Base-by-base conservation (phyloP, 2,329 filamentous ascomycete species). In the Beauveria bassiana region DNA sequence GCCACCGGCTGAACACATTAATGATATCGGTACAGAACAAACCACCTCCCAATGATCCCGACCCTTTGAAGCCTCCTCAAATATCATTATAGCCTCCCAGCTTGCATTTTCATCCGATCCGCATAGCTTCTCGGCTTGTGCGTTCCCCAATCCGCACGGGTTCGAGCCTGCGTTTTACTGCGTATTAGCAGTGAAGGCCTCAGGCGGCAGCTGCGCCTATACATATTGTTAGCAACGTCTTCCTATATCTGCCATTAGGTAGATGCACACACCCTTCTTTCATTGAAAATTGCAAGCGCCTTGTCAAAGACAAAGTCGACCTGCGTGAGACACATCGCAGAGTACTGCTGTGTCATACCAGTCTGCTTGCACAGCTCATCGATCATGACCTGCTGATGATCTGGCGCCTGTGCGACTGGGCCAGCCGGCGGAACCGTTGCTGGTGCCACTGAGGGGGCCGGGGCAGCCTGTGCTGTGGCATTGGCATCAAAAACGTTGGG, bases 281-380 rank as follows among this genome's bases (percentile, higher is more conserved):
- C 83, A 64, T 87, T 83, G 70, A 96, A 97, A 38, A 90, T 85
- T 59, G 81, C 78, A 66, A 93, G 76, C 2, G 93, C 93, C 66
- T 84, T 82, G 43, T 89, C 83, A 54, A 93, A 85, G 71, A 96
- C 84, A 91, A 92, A 98, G 43, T 81, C 83, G 61, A 88, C 90
- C 63, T 92, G 86, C 3, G 85, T 81, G 18, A 98, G 79, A 68
- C 93, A 97, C 79, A 96, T 83, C 66, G 87, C 83, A 1, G 92
- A 89, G 71, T 89, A 96, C 62, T 89, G 80, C 10, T 86, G 75
- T 9, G 85, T 95, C 86, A 99, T 91, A 62, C 86, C 85, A 1
- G 93, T 96, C 68, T 86, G 86, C 65, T 85, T 86, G 65, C 86
- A 88, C 58, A 97, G 81, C 70, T 95, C 87, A 22, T 86, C 78